A percentile compares a stretch with the other conserved stretches of the same genome.
These are phyloP conservation scores for Aspergillus pseudoglaucus DNA, from an alignment of 2,329 filamentous ascomycete genomes.

Conservation along the genomic window DNA sequence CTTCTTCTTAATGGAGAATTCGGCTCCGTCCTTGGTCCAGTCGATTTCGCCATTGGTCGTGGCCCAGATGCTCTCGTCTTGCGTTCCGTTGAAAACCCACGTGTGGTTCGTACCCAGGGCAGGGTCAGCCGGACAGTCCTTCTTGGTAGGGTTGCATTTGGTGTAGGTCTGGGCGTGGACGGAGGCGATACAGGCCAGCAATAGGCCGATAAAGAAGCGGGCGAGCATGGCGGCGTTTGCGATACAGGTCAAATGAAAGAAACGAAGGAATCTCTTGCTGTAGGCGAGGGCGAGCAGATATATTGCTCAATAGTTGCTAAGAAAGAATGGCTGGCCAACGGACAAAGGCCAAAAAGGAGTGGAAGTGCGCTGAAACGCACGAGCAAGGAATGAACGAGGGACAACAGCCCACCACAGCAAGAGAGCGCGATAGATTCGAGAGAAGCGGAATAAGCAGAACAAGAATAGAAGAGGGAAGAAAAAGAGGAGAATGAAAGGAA, in stretches of 20 bases:
- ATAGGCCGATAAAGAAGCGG: conserved; percentile 20
- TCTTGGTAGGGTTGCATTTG: conserved; percentile 68
- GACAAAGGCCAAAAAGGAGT: conserved; percentile 14
- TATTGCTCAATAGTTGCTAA: background rate
- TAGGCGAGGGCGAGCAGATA: background rate
- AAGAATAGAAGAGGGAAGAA: conserved; percentile 1
- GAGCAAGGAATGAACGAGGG: conserved; percentile 13
- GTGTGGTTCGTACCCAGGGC: conserved; percentile 59
- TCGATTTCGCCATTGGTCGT: conserved; percentile 59
- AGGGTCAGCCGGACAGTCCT: conserved; percentile 62
- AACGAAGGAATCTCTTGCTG: background rate
- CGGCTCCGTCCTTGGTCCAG: conserved; percentile 58
- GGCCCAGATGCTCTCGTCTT: conserved; percentile 59
- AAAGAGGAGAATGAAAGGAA: background rate
- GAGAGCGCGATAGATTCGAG: background rate
- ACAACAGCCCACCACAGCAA: conserved; percentile 11
- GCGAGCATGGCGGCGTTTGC: conserved; percentile 17
- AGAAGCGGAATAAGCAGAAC: background rate
- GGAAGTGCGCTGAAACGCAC: conserved; percentile 25
- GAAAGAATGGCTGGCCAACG: background rate
- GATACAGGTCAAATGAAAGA: background rate
- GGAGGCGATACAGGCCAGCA: conserved; percentile 22
- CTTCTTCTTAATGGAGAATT: conserved; percentile 63
- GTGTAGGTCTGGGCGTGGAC: conserved; percentile 65
- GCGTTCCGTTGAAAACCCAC: conserved; percentile 58